These are phyloP conservation scores for Epichloe scottii DNA, from an alignment of 2,329 filamentous ascomycete genomes.

Conservation along the genomic window DNA sequence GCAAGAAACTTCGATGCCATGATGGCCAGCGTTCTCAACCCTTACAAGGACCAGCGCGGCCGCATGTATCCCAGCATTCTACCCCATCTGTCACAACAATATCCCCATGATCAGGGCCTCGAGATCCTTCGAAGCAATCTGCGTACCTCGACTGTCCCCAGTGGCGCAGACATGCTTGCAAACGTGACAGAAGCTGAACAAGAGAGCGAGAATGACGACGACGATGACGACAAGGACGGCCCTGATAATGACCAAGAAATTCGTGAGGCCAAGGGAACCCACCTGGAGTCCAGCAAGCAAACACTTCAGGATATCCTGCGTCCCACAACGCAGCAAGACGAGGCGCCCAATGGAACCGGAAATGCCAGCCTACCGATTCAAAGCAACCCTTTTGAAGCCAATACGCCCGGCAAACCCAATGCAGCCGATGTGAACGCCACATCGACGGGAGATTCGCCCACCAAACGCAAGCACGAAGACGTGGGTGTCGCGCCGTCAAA, in stretches of 20 bases:
- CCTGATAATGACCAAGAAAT: conserved; percentile 10
- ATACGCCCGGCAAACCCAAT: conserved; percentile 3
- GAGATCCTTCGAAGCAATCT: conserved; percentile 59
- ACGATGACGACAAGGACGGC: conserved; percentile 15
- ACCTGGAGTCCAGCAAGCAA: not conserved
- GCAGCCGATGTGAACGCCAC: not conserved
- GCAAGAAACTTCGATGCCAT: conserved; percentile 57
- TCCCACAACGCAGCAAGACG: conserved; percentile 8
- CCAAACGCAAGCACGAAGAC: conserved; percentile 29
- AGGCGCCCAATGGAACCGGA: conserved; percentile 11
- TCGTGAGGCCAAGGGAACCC: not conserved
- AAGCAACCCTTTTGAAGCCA: conserved; percentile 24
- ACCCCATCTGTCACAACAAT: conserved; percentile 61
- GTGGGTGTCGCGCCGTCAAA: conserved; percentile 24
- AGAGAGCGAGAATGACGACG: conserved; percentile 25
- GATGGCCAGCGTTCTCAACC: conserved; percentile 71
- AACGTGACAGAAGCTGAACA: conserved; percentile 25
- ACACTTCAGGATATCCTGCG: conserved; percentile 8
- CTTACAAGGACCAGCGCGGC: conserved; percentile 51
- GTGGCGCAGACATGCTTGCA: conserved; percentile 16
- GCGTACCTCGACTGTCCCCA: conserved; percentile 22
- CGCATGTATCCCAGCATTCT: conserved; percentile 61
- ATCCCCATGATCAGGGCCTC: conserved; percentile 48
- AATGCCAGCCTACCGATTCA: conserved; percentile 17
- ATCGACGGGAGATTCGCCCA: conserved; percentile 15